phyloP scores from a whole-genome alignment of 768 basidiomycete genomes.

The Boletellus emodensis region DNA sequence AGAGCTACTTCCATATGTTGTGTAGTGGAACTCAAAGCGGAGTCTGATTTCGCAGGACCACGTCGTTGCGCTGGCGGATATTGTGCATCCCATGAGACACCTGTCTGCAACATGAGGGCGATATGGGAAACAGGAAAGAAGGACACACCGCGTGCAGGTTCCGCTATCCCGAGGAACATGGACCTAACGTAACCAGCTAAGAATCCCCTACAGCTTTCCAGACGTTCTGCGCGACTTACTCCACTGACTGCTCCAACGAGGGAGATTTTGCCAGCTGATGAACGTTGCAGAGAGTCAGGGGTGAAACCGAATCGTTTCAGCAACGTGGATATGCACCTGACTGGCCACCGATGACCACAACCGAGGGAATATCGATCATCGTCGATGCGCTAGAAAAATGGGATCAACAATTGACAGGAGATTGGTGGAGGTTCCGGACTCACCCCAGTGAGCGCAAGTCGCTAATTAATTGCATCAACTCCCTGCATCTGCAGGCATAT shows the following conservation, averaged over 20 bases:
- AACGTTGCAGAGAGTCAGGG: neutral
- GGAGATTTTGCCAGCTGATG: constrained; percentile 55
- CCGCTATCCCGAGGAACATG: constrained; percentile 59
- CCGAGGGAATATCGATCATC: constrained; percentile 44
- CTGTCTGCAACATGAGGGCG: constrained; percentile 23
- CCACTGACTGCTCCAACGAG: constrained; percentile 56
- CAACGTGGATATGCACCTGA: constrained; percentile 37
- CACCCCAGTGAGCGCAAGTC: constrained; percentile 41
- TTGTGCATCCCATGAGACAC: constrained; percentile 52
- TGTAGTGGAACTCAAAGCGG: constrained; percentile 21
- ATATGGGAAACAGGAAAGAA: neutral
- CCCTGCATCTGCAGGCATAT: constrained; percentile 39
- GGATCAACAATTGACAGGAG: neutral
- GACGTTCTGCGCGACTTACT: constrained; percentile 29
- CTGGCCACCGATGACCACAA: constrained; percentile 55
- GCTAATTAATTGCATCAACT: constrained; percentile 37
- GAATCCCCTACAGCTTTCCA: neutral
- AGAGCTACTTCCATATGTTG: constrained; percentile 18
- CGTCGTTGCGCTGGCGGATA: constrained; percentile 35
- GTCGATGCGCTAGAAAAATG: constrained; percentile 32
- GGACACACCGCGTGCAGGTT: constrained; percentile 51
- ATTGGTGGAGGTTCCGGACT: neutral
- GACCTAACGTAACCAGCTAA: constrained; percentile 35
- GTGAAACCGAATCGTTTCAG: neutral
- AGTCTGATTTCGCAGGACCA: constrained; percentile 48